Percentiles rank a stretch among this genome's conserved stretches.
Conservation (phyloP, 495 filamentous ascomycete species). For the Xylaria acuta region DNA sequence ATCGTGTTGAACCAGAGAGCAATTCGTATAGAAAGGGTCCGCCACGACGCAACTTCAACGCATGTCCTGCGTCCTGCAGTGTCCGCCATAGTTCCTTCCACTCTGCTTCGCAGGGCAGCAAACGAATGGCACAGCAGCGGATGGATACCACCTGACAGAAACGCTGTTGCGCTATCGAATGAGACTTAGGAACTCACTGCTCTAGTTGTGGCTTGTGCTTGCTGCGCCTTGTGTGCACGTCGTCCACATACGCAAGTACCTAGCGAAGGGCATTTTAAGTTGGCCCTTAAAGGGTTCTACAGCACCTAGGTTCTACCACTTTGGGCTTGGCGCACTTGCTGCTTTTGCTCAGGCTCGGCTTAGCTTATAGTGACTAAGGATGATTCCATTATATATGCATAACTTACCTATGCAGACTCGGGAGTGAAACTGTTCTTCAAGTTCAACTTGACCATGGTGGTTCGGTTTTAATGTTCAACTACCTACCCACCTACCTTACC, state of each 20-base stretch:
- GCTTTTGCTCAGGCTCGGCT: no score
- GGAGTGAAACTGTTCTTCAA: no score
- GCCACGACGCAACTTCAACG: not conserved
- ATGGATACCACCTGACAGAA: not conserved
- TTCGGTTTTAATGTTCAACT: no score
- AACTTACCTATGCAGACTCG: no score
- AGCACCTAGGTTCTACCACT: no score
- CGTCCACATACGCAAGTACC: not conserved
- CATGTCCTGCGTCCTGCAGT: not conserved
- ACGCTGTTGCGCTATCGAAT: not conserved
- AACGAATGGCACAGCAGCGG: not conserved
- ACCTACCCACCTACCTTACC: no score
- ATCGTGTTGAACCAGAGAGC: not conserved
- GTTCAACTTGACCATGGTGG: no score
- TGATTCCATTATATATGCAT: no score
- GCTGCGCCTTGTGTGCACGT: slow-evolving; percentile 17
- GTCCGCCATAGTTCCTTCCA: not conserved
- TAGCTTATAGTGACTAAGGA: no score
- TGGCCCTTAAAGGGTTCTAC: not conserved
- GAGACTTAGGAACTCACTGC: not conserved
- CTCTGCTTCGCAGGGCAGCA: not conserved
- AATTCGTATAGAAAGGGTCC: not conserved
- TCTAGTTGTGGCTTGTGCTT: slow-evolving; percentile 10
- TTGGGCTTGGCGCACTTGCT: no score
- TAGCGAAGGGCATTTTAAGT: not conserved